Evolutionary conservation across 1,284 basidiomycete genomes (phyloP).

Genomic region (Chiua sp.): DNA sequence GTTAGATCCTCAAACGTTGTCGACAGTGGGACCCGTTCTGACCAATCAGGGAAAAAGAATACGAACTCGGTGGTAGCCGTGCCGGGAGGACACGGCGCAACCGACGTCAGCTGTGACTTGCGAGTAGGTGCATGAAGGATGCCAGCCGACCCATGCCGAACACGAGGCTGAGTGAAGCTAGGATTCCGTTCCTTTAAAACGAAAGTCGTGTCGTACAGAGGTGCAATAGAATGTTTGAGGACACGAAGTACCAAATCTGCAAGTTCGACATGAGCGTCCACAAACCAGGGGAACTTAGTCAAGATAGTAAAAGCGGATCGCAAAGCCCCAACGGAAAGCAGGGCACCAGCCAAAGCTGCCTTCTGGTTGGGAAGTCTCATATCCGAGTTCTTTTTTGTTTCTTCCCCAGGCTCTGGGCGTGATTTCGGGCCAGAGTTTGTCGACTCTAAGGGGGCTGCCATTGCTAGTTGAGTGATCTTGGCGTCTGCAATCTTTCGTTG

Average conservation of each 20-base stretch:
- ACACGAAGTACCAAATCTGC: conserved; percentile 85
- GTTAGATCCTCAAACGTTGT: conserved; percentile 69
- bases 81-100: conserved; percentile 77
- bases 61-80: conserved; percentile 75
- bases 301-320: conserved; percentile 81
- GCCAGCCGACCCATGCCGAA: conserved; percentile 65
- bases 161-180: conserved; percentile 65
- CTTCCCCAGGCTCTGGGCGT: conserved; percentile 41
- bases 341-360: conserved; percentile 77
- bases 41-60: conserved; percentile 92
- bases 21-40: conserved; percentile 71
- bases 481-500: conserved; percentile 68
- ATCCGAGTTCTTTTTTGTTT: conserved; percentile 51
- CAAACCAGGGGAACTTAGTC: conserved; percentile 86
- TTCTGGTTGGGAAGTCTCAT: conserved; percentile 79
- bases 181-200: conserved; percentile 59
- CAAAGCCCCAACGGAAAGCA: conserved; percentile 87
- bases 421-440: conserved; percentile 42
- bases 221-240: conserved; percentile 68
- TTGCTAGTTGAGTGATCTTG: conserved; percentile 82
- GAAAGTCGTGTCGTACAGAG: conserved; percentile 66
- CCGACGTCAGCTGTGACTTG: conserved; percentile 67
- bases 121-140: conserved; percentile 54
- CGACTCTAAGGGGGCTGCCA: conserved; percentile 89
- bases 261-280: conserved; percentile 81